These are phyloP conservation scores for Kickxella alabastrina DNA, from an alignment of 192 early-diverging fungal species.

Conservation along the genomic window DNA sequence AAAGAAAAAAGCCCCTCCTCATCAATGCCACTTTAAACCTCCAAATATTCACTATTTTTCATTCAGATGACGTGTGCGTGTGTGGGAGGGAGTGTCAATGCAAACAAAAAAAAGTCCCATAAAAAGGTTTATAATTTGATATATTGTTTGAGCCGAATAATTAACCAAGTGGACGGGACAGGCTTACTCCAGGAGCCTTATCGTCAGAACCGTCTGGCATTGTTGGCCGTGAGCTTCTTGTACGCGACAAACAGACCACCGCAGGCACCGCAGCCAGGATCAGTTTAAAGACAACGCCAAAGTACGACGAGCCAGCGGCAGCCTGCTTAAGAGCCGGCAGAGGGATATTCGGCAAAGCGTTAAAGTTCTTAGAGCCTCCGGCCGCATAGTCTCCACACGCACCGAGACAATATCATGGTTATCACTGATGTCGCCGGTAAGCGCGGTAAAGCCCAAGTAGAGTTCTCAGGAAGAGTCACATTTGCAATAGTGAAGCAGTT, in stretches of 20 bases:
- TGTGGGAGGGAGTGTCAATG: no score
- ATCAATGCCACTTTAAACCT: no score
- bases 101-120: neutral
- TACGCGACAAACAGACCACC: slow-evolving; percentile 46
- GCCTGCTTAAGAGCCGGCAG: slow-evolving; percentile 1
- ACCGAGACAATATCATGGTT: slow-evolving; percentile 51
- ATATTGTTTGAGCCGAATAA: no score
- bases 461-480: slow-evolving; percentile 68
- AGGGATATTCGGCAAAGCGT: slow-evolving; percentile 16
- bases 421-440: slow-evolving; percentile 88
- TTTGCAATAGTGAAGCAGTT: slow-evolving; percentile 80
- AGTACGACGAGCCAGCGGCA: slow-evolving; percentile 11
- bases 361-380: slow-evolving; percentile 48
- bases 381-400: slow-evolving; percentile 36
- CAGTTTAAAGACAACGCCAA: slow-evolving; percentile 41
- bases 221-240: slow-evolving; percentile 42
- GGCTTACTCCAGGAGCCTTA: no score
- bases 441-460: slow-evolving; percentile 91
- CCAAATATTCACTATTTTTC: no score
- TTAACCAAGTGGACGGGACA: no score
- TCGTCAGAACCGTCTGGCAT: slow-evolving; percentile 51
- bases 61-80: no score
- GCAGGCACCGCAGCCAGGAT: slow-evolving; percentile 37
- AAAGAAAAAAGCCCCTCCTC: neutral
- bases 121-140: neutral